These are phyloP conservation scores for Lasiosphaeria miniovina DNA, from an alignment of 495 filamentous ascomycete species.

Conservation along the genomic window DNA sequence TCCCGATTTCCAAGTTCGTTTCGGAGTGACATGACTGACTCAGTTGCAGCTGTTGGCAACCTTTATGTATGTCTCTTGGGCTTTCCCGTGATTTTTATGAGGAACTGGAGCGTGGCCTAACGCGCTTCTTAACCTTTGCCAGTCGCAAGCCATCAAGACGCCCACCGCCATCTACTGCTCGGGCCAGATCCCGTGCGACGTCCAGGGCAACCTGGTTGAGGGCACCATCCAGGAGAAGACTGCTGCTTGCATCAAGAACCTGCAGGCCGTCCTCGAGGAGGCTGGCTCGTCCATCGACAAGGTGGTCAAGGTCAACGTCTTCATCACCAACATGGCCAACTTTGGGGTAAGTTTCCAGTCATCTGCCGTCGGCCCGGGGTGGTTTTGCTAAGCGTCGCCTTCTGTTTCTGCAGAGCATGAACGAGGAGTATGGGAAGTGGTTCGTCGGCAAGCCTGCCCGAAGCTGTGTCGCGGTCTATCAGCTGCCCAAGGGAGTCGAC, in stretches of 20 bases:
- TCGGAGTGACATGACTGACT: conserved; percentile 13
- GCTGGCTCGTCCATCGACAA: conserved; percentile 72
- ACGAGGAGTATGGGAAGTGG: conserved; percentile 81
- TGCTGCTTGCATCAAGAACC: conserved; percentile 68
- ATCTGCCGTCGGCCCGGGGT: too few relatives aligned
- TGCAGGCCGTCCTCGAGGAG: conserved; percentile 71
- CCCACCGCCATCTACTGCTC: conserved; percentile 85
- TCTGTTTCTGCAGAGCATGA: conserved; percentile 59
- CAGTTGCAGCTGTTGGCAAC: conserved; percentile 43
- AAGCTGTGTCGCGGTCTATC: conserved; percentile 86
- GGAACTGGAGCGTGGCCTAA: neutral
- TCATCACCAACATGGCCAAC: conserved; percentile 77
- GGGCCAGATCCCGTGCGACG: conserved; percentile 84
- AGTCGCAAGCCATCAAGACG: conserved; percentile 90
- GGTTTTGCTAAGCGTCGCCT: conserved; percentile 6
- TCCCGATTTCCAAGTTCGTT: neutral
- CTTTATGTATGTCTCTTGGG: conserved; percentile 47
- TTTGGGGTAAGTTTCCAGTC: conserved; percentile 51
- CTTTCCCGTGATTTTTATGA: neutral
- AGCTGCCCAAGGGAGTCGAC: conserved; percentile 84
- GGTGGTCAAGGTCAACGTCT: conserved; percentile 81
- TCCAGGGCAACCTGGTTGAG: conserved; percentile 67
- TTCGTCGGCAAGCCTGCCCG: conserved; percentile 86
- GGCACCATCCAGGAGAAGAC: conserved; percentile 78
- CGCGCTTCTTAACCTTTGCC: neutral